These are phyloP conservation scores for Cryptosporidium felis DNA, from an alignment of 169 alveolate species.

Conservation along the genomic window DNA sequence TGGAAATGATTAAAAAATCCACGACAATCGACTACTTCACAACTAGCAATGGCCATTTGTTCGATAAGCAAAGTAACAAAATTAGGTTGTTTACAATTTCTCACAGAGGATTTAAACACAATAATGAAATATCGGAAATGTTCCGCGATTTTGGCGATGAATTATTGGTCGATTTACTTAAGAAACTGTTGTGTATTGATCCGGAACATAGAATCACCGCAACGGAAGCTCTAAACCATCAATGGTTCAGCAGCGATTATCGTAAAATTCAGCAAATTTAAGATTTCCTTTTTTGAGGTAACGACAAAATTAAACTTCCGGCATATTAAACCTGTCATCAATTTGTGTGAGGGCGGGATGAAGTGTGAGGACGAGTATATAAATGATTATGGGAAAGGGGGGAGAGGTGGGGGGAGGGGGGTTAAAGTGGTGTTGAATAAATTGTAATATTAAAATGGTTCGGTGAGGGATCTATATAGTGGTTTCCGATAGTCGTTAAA, in stretches of 20 bases:
- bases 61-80: not conserved
- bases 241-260: constrained; percentile 68
- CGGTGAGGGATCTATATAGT: too few species aligned
- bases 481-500: not conserved
- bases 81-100: not conserved
- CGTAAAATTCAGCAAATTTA: too few species aligned
- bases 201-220: constrained; percentile 90
- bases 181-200: constrained; percentile 78
- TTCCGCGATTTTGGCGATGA: not conserved
- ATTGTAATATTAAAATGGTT: too few species aligned
- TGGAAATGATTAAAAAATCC: constrained; percentile 77
- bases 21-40: constrained; percentile 12
- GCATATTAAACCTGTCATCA: too few species aligned
- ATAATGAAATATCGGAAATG: not conserved
- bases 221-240: constrained; percentile 83
- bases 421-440: too few species aligned
- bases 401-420: too few species aligned
- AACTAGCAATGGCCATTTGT: constrained; percentile 49
- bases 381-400: too few species aligned
- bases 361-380: too few species aligned
- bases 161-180: constrained; percentile 17
- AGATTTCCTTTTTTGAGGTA: too few species aligned
- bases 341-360: too few species aligned
- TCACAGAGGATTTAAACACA: not conserved
- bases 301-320: too few species aligned